Evolutionary conservation across 805 yeast species (phyloP).

Genomic region (Ogataea neopini): DNA sequence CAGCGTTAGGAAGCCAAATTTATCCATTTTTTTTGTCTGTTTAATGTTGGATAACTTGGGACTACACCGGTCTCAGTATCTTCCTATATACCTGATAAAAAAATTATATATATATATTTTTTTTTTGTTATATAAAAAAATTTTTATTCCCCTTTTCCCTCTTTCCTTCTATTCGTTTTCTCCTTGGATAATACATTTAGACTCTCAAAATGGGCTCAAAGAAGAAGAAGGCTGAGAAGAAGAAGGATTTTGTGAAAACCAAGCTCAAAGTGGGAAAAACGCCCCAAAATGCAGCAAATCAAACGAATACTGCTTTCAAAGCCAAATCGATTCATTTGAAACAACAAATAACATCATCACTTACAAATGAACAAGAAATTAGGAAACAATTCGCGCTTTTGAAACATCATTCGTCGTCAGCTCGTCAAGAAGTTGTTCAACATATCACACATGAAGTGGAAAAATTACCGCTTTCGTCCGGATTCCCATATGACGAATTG

Average conservation of each 20-base stretch:
- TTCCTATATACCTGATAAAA: no score
- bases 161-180: not conserved
- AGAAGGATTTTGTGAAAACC: constrained; percentile 72
- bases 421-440: constrained; percentile 70
- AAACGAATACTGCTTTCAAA: constrained; percentile 83
- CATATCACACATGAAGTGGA: constrained; percentile 36
- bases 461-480: constrained; percentile 12
- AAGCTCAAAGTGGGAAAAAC: constrained; percentile 90
- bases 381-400: constrained; percentile 65
- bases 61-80: no score
- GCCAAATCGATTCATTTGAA: constrained; percentile 56
- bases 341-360: constrained; percentile 32
- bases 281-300: constrained; percentile 66
- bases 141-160: not conserved
- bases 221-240: constrained; percentile 61
- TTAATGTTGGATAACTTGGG: no score
- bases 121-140: not conserved
- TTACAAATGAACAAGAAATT: constrained; percentile 46
- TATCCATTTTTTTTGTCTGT: constrained; percentile 14
- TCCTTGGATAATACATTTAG: not conserved
- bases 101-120: no score
- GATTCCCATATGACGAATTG: constrained; percentile 54
- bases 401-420: constrained; percentile 69
- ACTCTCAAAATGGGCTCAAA: constrained; percentile 45
- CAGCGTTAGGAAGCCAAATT: constrained; percentile 12